These are phyloP conservation scores for Zanthoxylum bungeanum DNA, from an alignment of 345 rosid genomes.

Conservation along the genomic window DNA sequence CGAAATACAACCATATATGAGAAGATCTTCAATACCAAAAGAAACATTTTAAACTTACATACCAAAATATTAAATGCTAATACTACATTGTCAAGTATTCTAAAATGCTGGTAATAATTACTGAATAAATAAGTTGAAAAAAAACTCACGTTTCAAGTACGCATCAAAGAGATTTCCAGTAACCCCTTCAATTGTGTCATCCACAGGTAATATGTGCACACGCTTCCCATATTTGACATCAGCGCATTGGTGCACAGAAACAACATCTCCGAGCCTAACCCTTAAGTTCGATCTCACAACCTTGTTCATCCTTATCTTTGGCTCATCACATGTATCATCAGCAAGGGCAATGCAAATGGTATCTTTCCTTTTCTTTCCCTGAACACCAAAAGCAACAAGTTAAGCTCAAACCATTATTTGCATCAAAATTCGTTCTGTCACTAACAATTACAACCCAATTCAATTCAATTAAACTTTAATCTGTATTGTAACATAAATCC, in stretches of 20 bases:
- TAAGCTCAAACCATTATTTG: too few species aligned
- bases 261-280: constrained; percentile 88
- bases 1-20: neutral
- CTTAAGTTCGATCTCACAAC: constrained; percentile 86
- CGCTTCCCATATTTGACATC: constrained; percentile 95
- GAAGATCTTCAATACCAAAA: neutral
- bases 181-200: constrained; percentile 89
- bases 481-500: neutral
- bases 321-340: constrained; percentile 81
- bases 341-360: constrained; percentile 85
- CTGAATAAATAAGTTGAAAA: neutral
- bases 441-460: neutral
- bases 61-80: neutral
- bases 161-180: constrained; percentile 94
- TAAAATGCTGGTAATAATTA: neutral
- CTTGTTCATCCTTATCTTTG: constrained; percentile 85
- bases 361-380: constrained; percentile 90
- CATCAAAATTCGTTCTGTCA: neutral
- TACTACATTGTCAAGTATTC: neutral
- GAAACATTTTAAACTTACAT: neutral
- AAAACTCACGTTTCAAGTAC: constrained; percentile 79
- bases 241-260: constrained; percentile 85
- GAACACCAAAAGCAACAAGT: constrained; percentile 6
- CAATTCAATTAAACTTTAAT: neutral
- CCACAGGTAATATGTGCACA: constrained; percentile 88